phyloP scores from a whole-genome alignment of 345 rosid species.

The Odontarrhena argentea region DNA sequence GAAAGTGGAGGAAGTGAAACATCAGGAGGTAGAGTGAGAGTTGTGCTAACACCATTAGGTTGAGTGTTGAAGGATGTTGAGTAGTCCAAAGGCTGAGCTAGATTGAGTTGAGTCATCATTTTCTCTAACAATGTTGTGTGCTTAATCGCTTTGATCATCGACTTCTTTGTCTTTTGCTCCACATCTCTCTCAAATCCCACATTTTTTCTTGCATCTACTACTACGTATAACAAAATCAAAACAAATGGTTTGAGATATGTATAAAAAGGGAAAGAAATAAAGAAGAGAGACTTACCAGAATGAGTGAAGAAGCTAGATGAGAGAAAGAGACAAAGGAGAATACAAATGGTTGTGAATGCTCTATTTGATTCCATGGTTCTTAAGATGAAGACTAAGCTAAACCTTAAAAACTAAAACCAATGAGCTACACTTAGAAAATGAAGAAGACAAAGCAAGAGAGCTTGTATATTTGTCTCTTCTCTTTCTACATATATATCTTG shows the following conservation, averaged over 20 bases:
- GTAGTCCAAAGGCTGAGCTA: constrained; percentile 51
- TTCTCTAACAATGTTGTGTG: constrained; percentile 43
- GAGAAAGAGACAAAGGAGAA: constrained; percentile 47
- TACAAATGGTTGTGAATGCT: constrained; percentile 32
- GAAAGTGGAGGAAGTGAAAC: constrained; percentile 57
- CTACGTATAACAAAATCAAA: not conserved
- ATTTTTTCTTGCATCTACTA: constrained; percentile 35
- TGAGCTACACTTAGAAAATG: constrained; percentile 13
- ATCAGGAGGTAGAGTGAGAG: constrained; percentile 59
- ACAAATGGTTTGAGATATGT: constrained; percentile 9
- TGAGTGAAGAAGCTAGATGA: constrained; percentile 44
- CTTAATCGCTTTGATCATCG: constrained; percentile 38
- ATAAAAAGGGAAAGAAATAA: not conserved
- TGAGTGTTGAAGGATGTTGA: constrained; percentile 42
- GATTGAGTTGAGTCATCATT: constrained; percentile 49
- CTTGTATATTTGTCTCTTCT: constrained; percentile 6
- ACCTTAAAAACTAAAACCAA: constrained; percentile 22
- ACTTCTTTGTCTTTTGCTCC: constrained; percentile 26
- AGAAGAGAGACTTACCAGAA: constrained; percentile 46
- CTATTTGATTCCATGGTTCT: constrained; percentile 44
- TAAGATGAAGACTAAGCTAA: constrained; percentile 16
- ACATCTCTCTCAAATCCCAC: constrained; percentile 19
- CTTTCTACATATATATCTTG: constrained; percentile 9
- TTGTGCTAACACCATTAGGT: constrained; percentile 59
- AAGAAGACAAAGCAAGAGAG: constrained; percentile 17